phyloP scores from a whole-genome alignment of 1,139 yeast species.

The Lodderomyces theae region DNA sequence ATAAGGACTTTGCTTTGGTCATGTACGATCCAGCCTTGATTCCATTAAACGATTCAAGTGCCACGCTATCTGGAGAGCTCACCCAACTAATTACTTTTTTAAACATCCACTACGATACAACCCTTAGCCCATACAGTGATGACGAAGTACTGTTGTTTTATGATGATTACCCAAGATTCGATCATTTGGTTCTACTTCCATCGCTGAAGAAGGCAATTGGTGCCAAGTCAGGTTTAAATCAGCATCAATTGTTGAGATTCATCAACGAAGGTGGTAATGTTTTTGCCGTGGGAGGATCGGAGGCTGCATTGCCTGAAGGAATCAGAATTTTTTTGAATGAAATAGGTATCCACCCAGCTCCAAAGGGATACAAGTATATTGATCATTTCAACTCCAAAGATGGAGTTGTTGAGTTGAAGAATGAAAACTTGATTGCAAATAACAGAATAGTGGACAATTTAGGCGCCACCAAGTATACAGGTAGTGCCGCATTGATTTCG shows the following conservation, averaged over 20 bases:
- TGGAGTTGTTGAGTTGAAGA: constrained; percentile 25
- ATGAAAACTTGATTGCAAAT: constrained; percentile 23
- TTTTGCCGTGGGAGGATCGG: constrained; percentile 51
- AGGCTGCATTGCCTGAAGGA: constrained; percentile 56
- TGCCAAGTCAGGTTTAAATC: constrained; percentile 32
- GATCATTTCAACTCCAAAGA: constrained; percentile 57
- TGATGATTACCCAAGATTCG: constrained; percentile 25
- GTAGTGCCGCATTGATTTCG: constrained; percentile 40
- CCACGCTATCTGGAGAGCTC: constrained; percentile 17
- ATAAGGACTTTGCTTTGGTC: constrained; percentile 24
- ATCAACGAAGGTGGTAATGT: constrained; percentile 71
- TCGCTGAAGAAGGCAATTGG: constrained; percentile 33
- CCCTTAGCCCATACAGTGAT: constrained; percentile 27
- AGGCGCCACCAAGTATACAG: constrained; percentile 29
- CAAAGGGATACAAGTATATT: constrained; percentile 61
- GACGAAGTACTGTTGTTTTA: constrained; percentile 25
- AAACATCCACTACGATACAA: constrained; percentile 22
- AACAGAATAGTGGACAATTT: constrained; percentile 23
- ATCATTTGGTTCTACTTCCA: constrained; percentile 41
- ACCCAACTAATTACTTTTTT: constrained; percentile 22
- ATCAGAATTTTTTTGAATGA: constrained; percentile 69
- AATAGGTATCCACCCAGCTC: constrained; percentile 81
- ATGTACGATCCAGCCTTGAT: constrained; percentile 30
- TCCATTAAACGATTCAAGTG: constrained; percentile 20
- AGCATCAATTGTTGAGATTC: constrained; percentile 42